A percentile compares a stretch with the other conserved stretches of the same genome.
phyloP scores from a whole-genome alignment of 108 stramenopile genomes.

The Phaeodactylum tricornutum region DNA sequence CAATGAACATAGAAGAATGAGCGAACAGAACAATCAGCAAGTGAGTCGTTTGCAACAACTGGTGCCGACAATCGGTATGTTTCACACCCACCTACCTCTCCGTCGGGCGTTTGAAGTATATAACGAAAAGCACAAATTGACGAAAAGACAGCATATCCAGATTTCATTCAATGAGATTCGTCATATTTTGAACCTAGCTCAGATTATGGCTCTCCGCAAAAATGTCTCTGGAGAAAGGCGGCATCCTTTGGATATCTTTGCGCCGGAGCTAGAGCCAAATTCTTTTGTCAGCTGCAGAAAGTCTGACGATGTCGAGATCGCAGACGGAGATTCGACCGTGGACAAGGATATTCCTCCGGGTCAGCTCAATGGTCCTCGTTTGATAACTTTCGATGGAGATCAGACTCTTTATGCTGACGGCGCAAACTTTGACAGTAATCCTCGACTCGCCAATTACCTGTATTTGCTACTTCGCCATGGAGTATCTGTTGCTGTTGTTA shows the following conservation, averaged over 20 bases:
- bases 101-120: conserved; percentile 71
- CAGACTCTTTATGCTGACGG: conserved; percentile 88
- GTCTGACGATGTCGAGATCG: not conserved
- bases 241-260: not conserved
- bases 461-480: conserved; percentile 63
- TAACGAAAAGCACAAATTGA: conserved; percentile 76
- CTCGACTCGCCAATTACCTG: conserved; percentile 66
- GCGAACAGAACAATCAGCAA: not conserved
- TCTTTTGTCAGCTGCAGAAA: not conserved
- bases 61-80: conserved; percentile 82
- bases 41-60: conserved; percentile 42
- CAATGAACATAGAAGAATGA: conserved; percentile 69
- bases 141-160: conserved; percentile 68
- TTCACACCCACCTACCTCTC: conserved; percentile 78
- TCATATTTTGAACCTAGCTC: conserved; percentile 85
- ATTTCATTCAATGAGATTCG: conserved; percentile 87
- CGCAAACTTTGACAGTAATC: conserved; percentile 83
- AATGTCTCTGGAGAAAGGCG: conserved; percentile 4
- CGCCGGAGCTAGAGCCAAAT: not conserved
- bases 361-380: conserved; percentile 52
- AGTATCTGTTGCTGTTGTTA: conserved; percentile 83
- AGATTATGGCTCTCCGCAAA: conserved; percentile 74
- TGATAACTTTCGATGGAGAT: conserved; percentile 91
- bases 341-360: too few relatives aligned
- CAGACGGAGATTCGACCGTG: conserved; percentile 1